phyloP scores from a whole-genome alignment of 2,329 filamentous ascomycete genomes.

The Claviceps pusilla region DNA sequence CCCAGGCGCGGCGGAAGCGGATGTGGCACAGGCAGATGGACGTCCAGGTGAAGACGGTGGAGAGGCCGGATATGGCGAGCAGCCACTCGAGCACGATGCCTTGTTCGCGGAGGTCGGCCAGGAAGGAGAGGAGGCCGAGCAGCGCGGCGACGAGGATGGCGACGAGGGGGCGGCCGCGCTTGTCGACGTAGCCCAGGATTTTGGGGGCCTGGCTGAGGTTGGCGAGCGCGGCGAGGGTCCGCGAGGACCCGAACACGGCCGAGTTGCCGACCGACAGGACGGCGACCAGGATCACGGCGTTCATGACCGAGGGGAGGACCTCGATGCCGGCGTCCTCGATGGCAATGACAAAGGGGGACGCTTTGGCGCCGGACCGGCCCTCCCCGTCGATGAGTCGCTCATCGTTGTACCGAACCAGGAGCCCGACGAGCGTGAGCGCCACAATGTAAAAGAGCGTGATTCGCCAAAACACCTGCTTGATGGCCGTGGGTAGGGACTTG shows the following conservation, averaged over 20 bases:
- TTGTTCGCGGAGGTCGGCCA: constrained; percentile 50
- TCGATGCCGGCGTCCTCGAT: constrained; percentile 72
- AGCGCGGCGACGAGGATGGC: constrained; percentile 53
- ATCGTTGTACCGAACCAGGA: constrained; percentile 65
- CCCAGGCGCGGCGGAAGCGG: constrained; percentile 76
- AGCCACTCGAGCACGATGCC: constrained; percentile 64
- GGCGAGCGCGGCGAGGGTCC: constrained; percentile 77
- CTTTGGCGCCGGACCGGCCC: constrained; percentile 49
- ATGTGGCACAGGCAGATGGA: constrained; percentile 86
- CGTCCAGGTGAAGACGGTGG: constrained; percentile 64
- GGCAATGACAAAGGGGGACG: constrained; percentile 87
- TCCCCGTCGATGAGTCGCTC: constrained; percentile 41
- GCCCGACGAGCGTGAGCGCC: constrained; percentile 63
- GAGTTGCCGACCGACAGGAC: constrained; percentile 87
- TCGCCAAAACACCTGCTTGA: constrained; percentile 93
- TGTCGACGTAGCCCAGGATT: constrained; percentile 67
- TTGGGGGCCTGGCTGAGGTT: constrained; percentile 73
- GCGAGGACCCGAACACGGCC: constrained; percentile 77
- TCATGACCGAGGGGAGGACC: constrained; percentile 77
- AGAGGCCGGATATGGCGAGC: constrained; percentile 56
- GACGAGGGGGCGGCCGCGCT: constrained; percentile 62
- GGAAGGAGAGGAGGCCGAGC: constrained; percentile 59
- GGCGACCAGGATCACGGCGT: constrained; percentile 82
- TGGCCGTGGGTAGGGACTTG: constrained; percentile 69
- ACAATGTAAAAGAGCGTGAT: constrained; percentile 84